Base-by-base conservation (phyloP, 1,139 yeast genomes). In the Geotrichum restrictum region DNA sequence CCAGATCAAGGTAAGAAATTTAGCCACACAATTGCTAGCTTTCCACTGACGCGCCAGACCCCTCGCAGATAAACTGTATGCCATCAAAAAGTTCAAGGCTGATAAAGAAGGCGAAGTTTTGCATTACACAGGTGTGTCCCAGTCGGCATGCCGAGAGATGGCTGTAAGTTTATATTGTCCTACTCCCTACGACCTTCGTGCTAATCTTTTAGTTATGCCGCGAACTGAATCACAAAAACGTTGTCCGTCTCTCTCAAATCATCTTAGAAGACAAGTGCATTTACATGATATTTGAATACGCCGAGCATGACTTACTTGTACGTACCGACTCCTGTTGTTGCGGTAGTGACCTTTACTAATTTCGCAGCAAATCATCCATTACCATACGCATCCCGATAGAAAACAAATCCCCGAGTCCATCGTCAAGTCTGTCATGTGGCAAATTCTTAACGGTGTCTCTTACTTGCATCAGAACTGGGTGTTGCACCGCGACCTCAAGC, bases 401-500 rank as follows among this genome's bases (percentile, higher is more conserved):
- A 81, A 82, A 58, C 81, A 86, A 7, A 88, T 91, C 5, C 94
- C 95, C 0, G 84, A 84, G 57, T 71, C 78, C 43, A 86, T 89
- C 42, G 74, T 89, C 27, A 88, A 89, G 64, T 86, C 95, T 3
- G 82, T 89, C 34, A 78, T 88, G 66, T 89, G 95, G 89, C 99
- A 93, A 68, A 83, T 94, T 3, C 69, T 93, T 33, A 88, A 88
- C 61, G 99, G 98, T 1, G 94, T 93, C 1, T 81, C 91, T 0
- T 93, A 85, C 65, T 70, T 93, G 50, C 99, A 93, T 70, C 93
- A 88, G 67, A 91, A 93, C 68, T 93, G 98, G 98, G 83, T 94
- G 1, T 74, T 94, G 51, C 99, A 93, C 68, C 77, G 99, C 58
- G 99, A 93, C 70, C 77, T 93, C 59, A 93, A 93, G 66, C 99